phyloP scores from a whole-genome alignment of 2,329 filamentous ascomycete genomes.

The Neopestalotiopsis clavispora region DNA sequence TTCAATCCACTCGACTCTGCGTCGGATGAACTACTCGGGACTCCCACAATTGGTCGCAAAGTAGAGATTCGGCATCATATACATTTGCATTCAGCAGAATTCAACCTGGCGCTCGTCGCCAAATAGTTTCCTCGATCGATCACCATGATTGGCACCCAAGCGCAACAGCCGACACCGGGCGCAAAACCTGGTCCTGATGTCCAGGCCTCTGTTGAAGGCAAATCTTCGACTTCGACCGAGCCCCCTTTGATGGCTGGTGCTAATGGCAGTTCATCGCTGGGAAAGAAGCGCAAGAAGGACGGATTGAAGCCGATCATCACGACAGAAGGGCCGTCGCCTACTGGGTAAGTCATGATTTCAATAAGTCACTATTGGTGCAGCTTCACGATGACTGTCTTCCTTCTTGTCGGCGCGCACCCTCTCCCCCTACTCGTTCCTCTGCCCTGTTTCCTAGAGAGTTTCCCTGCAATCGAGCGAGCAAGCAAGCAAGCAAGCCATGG shows the following conservation, averaged over 20 bases:
- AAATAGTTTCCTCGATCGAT: background rate
- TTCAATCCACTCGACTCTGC: background rate
- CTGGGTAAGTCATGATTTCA: slow-evolving; percentile 32
- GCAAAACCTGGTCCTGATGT: background rate
- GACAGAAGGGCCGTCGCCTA: slow-evolving; percentile 57
- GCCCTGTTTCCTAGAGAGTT: background rate
- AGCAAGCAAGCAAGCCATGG: background rate
- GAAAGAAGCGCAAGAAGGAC: slow-evolving; percentile 79
- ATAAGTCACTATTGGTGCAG: background rate
- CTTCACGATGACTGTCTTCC: background rate
- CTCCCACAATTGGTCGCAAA: background rate
- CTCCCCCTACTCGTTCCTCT: background rate
- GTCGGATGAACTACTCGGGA: background rate
- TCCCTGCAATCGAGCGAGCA: background rate
- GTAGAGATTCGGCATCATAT: background rate
- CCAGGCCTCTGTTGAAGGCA: background rate
- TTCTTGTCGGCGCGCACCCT: background rate
- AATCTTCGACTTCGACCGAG: slow-evolving; percentile 10
- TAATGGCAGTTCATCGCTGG: slow-evolving; percentile 38
- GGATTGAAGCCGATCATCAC: slow-evolving; percentile 78
- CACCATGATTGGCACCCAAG: slow-evolving; percentile 29
- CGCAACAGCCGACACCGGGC: slow-evolving; percentile 7
- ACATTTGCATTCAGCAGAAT: background rate
- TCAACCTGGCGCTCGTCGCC: background rate
- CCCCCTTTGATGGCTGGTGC: slow-evolving; percentile 38